Conservation (phyloP, 208 protist genomes). For the Naegleria gruberi region DNA sequence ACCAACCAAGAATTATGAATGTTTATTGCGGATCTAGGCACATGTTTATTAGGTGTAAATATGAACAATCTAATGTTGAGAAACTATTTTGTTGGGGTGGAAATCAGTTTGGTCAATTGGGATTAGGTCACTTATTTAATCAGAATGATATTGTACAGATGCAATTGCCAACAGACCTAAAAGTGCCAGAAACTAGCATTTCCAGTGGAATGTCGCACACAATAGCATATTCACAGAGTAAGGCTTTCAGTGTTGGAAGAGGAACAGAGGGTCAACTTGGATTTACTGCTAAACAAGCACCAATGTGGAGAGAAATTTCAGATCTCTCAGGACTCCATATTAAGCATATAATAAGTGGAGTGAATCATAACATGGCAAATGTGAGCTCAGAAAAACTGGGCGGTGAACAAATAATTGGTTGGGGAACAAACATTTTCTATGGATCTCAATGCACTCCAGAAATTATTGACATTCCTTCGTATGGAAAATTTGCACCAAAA, state of each 20-base stretch:
- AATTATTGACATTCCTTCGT: neutral
- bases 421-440: neutral
- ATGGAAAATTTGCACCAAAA: neutral
- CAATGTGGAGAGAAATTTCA: neutral
- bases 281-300: neutral
- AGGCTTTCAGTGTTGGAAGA: neutral
- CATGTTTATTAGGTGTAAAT: neutral
- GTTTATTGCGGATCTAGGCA: neutral
- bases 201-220: neutral
- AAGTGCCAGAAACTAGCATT: neutral
- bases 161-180: neutral
- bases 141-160: neutral
- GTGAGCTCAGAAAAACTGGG: neutral
- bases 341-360: neutral
- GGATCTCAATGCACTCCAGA: neutral
- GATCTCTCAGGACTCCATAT: neutral
- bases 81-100: neutral
- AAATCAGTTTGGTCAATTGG: neutral
- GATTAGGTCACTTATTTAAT: neutral
- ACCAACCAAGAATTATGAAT: neutral
- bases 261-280: neutral
- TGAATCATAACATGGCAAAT: neutral
- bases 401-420: neutral
- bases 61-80: neutral
- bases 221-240: neutral